phyloP scores from a whole-genome alignment of 176 grass and related monocot genomes.

The Ensete ventricosum region DNA sequence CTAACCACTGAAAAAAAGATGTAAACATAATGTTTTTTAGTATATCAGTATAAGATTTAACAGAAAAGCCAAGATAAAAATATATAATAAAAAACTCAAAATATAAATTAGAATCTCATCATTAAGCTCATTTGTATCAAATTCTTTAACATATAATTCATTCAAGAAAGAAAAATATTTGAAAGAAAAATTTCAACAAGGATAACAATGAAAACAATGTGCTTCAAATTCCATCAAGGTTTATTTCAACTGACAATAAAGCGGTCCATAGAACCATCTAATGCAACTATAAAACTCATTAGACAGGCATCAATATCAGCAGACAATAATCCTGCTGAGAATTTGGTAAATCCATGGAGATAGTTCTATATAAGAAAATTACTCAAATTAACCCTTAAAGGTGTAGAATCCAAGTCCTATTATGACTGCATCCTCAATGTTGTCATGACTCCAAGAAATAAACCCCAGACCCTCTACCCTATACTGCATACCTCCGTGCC shows the following conservation, averaged over 20 bases:
- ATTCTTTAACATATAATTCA: neutral
- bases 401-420: too few species aligned
- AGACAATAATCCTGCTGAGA: too few species aligned
- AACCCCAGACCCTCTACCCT: neutral
- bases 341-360: too few species aligned
- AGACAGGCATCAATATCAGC: too few species aligned
- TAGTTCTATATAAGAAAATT: too few species aligned
- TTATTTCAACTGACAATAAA: too few species aligned
- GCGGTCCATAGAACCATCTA: too few species aligned
- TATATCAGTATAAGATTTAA: neutral
- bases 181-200: neutral
- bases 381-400: too few species aligned
- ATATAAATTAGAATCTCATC: neutral
- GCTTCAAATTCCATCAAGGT: neutral
- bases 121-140: neutral
- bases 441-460: neutral
- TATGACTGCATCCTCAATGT: too few species aligned
- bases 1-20: neutral
- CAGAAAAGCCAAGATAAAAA: neutral
- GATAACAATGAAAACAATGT: neutral
- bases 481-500: neutral
- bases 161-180: neutral
- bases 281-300: too few species aligned
- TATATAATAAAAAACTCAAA: neutral
- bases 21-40: neutral